Evolutionary conservation across 139 green algal genomes (phyloP).

Genomic region (Chloropicon primus): DNA sequence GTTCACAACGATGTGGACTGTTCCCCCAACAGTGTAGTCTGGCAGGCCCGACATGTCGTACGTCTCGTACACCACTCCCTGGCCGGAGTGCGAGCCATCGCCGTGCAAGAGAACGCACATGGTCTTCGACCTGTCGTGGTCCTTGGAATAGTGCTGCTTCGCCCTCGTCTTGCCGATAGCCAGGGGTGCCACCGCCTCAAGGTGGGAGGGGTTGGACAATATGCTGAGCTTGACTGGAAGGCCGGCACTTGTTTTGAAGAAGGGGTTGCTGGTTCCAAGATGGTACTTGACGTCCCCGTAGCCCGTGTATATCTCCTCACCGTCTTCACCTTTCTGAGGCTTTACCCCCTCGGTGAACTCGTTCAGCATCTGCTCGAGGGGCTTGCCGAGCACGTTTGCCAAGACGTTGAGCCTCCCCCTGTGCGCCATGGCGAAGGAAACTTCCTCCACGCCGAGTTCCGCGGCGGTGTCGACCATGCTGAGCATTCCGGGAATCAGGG

Average conservation of each 20-base stretch:
- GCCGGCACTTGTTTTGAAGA: slow-evolving; percentile 53
- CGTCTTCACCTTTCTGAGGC: slow-evolving; percentile 17
- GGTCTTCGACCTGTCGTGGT: slow-evolving; percentile 31
- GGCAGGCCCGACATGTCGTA: slow-evolving; percentile 85
- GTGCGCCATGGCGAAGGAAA: slow-evolving; percentile 74
- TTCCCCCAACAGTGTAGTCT: slow-evolving; percentile 89
- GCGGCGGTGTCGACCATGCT: slow-evolving; percentile 75
- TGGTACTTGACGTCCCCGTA: slow-evolving; percentile 97
- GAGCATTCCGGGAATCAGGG: slow-evolving; percentile 92
- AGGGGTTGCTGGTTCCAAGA: slow-evolving; percentile 81
- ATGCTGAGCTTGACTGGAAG: slow-evolving; percentile 84
- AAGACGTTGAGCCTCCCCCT: slow-evolving; percentile 88
- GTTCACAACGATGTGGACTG: slow-evolving; percentile 94
- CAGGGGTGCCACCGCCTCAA: slow-evolving; percentile 49
- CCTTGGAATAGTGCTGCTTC: slow-evolving; percentile 79
- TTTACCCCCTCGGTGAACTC: slow-evolving; percentile 77
- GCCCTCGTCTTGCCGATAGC: slow-evolving; percentile 61
- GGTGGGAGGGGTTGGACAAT: slow-evolving; percentile 87
- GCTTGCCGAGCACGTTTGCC: slow-evolving; percentile 96
- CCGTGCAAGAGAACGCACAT: slow-evolving; percentile 90
- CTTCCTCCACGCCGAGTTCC: slow-evolving; percentile 67
- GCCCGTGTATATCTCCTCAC: slow-evolving; percentile 10
- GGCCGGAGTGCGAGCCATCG: slow-evolving; percentile 82
- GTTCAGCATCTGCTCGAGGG: slow-evolving; percentile 88
- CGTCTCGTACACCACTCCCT: slow-evolving; percentile 93